Conservation (phyloP, 2,329 filamentous ascomycete species). For the Paradendryphiella salina region DNA sequence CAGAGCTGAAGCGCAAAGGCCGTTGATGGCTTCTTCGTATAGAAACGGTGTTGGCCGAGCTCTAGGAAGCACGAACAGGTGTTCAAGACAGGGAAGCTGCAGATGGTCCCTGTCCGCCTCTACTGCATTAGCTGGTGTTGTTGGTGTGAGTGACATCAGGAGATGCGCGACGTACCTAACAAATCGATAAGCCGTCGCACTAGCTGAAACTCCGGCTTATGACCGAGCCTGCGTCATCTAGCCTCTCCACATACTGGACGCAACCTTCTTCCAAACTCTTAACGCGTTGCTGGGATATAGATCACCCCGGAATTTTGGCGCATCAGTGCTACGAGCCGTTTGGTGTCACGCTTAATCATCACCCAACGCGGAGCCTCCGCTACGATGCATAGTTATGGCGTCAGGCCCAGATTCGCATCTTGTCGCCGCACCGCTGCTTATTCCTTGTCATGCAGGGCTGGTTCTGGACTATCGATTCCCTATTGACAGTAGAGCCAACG, state of each 20-base stretch:
- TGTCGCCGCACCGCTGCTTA: conserved; percentile 1
- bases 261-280: background rate
- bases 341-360: conserved; percentile 21
- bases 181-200: conserved; percentile 4
- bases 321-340: background rate
- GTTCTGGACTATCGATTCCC: conserved; percentile 17
- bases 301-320: background rate
- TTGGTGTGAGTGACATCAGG: background rate
- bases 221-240: conserved; percentile 6
- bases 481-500: conserved; percentile 9
- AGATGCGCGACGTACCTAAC: background rate
- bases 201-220: background rate
- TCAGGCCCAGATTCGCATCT: conserved; percentile 4
- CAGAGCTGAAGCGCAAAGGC: too few species aligned
- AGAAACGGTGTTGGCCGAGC: background rate
- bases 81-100: background rate
- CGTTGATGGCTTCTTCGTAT: background rate
- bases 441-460: conserved; percentile 5
- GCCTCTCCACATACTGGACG: background rate
- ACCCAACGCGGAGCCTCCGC: conserved; percentile 2
- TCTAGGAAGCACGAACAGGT: background rate
- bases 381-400: conserved; percentile 23
- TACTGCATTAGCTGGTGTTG: background rate
- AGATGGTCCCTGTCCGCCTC: background rate
- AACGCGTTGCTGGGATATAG: background rate